Evolutionary conservation across 2,329 filamentous ascomycete species (phyloP).

Genomic region (Calonectria leucothoes): DNA sequence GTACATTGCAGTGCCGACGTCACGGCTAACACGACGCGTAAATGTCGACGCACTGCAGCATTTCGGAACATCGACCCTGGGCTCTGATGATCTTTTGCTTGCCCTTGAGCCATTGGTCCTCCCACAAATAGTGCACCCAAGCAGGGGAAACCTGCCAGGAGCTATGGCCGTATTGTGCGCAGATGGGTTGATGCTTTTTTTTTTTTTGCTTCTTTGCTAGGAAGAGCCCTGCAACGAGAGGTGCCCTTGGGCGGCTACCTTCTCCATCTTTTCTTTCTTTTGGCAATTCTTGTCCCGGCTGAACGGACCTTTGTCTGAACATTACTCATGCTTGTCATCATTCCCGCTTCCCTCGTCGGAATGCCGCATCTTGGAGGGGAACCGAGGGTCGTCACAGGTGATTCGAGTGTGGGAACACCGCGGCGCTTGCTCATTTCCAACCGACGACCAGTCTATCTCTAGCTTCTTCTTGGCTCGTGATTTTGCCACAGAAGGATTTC

Average conservation of each 20-base stretch:
- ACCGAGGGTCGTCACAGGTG: neutral
- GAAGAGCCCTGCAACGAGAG: slow-evolving; percentile 25
- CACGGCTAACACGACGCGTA: slow-evolving; percentile 9
- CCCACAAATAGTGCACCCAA: slow-evolving; percentile 19
- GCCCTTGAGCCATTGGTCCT: slow-evolving; percentile 15
- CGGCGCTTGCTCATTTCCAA: neutral
- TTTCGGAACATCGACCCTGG: neutral
- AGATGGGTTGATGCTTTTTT: slow-evolving; percentile 24
- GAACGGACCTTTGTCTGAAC: slow-evolving; percentile 13
- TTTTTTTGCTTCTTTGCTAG: slow-evolving; percentile 7
- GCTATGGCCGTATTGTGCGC: slow-evolving; percentile 30
- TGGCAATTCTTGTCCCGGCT: neutral
- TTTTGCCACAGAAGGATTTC: neutral
- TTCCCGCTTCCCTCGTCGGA: neutral
- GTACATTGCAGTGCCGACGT: slow-evolving; percentile 9
- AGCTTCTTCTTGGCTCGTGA: neutral
- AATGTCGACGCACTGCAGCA: slow-evolving; percentile 13
- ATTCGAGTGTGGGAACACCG: slow-evolving; percentile 6
- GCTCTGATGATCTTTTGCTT: slow-evolving; percentile 19
- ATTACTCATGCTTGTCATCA: slow-evolving; percentile 9
- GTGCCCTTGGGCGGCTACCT: slow-evolving; percentile 15
- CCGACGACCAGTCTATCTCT: neutral
- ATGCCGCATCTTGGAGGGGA: neutral
- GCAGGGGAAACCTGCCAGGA: slow-evolving; percentile 30
- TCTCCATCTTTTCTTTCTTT: slow-evolving; percentile 22